phyloP scores from a whole-genome alignment of 2,329 filamentous ascomycete species.

The Cordyceps cicadae region DNA sequence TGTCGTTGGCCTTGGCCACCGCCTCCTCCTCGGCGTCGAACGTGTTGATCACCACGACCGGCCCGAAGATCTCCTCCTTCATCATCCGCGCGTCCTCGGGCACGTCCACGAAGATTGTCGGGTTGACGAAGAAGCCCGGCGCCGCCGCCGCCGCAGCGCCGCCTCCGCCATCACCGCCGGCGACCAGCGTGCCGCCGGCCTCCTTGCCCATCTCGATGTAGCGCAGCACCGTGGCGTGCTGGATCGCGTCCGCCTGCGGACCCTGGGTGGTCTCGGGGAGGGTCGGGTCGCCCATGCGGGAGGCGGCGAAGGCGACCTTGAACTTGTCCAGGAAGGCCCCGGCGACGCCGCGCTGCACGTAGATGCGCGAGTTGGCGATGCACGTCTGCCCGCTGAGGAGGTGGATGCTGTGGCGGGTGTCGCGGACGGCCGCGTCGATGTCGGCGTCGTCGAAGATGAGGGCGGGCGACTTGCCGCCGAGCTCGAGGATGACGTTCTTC shows the following conservation, averaged over 20 bases:
- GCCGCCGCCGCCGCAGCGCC: neutral
- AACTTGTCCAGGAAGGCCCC: slow-evolving; percentile 52
- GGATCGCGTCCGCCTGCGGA: slow-evolving; percentile 42
- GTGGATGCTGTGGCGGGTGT: slow-evolving; percentile 36
- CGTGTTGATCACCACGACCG: slow-evolving; percentile 49
- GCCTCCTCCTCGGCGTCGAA: slow-evolving; percentile 28
- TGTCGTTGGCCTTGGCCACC: slow-evolving; percentile 30
- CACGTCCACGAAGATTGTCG: neutral
- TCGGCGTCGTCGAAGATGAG: slow-evolving; percentile 55
- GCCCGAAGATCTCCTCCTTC: slow-evolving; percentile 56
- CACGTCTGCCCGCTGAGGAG: slow-evolving; percentile 51
- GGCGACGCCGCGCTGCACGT: slow-evolving; percentile 45
- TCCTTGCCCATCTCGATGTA: slow-evolving; percentile 39
- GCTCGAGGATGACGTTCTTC: slow-evolving; percentile 50
- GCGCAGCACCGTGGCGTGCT: slow-evolving; percentile 37
- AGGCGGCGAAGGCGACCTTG: slow-evolving; percentile 34
- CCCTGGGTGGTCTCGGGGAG: slow-evolving; percentile 28
- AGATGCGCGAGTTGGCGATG: slow-evolving; percentile 50
- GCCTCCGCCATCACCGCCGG: too few relatives aligned
- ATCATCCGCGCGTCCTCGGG: slow-evolving; percentile 33
- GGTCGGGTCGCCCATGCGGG: slow-evolving; percentile 30
- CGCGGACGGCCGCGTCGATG: slow-evolving; percentile 53
- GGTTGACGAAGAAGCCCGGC: slow-evolving; percentile 6
- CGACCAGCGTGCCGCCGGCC: slow-evolving; percentile 21
- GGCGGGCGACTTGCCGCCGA: slow-evolving; percentile 48